phyloP scores from a whole-genome alignment of 1,284 basidiomycete genomes.

The Tremellales sp. region DNA sequence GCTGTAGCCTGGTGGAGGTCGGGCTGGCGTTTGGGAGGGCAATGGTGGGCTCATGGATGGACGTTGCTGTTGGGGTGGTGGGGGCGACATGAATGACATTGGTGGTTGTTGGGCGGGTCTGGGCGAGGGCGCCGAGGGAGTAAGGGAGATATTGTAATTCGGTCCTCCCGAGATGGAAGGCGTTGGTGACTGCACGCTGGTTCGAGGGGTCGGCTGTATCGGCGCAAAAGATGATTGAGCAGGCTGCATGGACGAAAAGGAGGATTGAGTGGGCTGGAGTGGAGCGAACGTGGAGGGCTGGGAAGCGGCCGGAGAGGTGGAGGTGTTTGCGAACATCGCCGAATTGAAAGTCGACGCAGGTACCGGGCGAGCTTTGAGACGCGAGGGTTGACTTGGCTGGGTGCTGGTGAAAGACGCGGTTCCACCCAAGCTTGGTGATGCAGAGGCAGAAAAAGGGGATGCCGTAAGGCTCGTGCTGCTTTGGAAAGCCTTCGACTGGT shows the following conservation, averaged over 20 bases:
- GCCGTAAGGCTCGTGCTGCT: conserved; percentile 3
- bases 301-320: conserved; percentile 1
- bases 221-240: conserved; percentile 5
- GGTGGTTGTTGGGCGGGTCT: conserved; percentile 14
- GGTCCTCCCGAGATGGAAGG: conserved; percentile 18
- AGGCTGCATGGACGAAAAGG: conserved; percentile 5
- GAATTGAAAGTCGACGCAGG: conserved; percentile 40
- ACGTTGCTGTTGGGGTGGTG: conserved; percentile 3
- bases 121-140: conserved; percentile 17
- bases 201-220: conserved; percentile 11
- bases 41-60: neutral
- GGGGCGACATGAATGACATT: neutral
- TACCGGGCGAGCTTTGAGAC: conserved; percentile 35
- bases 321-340: conserved; percentile 22
- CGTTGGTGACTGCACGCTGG: neutral
- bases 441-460: neutral
- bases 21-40: conserved; percentile 7
- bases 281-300: neutral
- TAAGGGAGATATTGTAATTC: conserved; percentile 43
- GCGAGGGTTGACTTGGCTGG: no score
- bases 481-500: conserved; percentile 10
- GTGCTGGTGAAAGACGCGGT: no score
- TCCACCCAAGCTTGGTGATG: no score
- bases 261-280: neutral
- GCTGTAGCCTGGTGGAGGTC: conserved; percentile 41